Base-by-base conservation (phyloP, 805 yeast genomes). In the Starmera quercuum region DNA sequence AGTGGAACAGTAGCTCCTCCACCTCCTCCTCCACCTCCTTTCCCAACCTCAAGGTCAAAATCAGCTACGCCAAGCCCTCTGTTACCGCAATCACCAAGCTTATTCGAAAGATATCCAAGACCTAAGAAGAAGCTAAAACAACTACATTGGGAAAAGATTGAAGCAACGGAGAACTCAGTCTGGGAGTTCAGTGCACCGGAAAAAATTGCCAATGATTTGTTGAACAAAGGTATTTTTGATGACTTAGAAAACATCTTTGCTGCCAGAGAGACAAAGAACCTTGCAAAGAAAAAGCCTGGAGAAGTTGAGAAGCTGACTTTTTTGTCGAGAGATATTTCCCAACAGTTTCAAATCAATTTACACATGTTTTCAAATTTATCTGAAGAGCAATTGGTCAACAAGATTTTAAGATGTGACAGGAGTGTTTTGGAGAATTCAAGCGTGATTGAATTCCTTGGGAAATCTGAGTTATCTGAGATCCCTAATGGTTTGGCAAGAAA, bases 131-230 rank as follows among this genome's bases (percentile, higher is more conserved):
- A 75, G 54, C 58, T 83, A 59, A 83, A 81, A 49, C 94, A 83
- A 47, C 71, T 83, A 41, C 94, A 83, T 46, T 83, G 92, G 94
- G 92, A 83, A 41, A 81, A 75, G 48, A 60, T 83, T 30, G 83
- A 78, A 11, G 55, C 64, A 31, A 61, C 78, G 12, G 61, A 65
- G 13, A 64, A 71, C 27, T 78, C 92, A 0, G 68, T 83, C 44
- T 83, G 94, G 94, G 66, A 65, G 20, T 54, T 58, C 15, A 46
- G 58, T 12, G 47, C 60, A 1, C 64, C 70, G 30, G 68, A 72
- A 15, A 61, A 62, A 1, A 56, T 73, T 31, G 73, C 69, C 3
- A 61, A 57, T 27, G 75, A 71, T 17, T 62, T 83, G 39, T 56
- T 71, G 55, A 59, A 66, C 15, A 63, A 61, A 34, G 92, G 92